A percentile compares a stretch with the other conserved stretches of the same genome.
Evolutionary conservation across 225 moss, liverwort and hornwort genomes (phyloP).

Genomic region (Physcomitrium patens): DNA sequence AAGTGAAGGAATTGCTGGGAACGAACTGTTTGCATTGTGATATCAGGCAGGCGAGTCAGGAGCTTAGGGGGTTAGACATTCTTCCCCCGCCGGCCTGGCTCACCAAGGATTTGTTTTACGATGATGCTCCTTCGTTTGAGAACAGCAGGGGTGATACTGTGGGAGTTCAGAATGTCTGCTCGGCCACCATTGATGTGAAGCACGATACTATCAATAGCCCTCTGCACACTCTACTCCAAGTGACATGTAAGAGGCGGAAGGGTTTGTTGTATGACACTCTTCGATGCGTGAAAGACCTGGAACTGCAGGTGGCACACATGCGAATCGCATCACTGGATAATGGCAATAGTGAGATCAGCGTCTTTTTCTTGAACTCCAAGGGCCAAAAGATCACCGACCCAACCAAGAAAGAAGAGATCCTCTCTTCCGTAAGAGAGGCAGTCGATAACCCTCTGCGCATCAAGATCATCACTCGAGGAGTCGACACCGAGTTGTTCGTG

Average conservation of each 20-base stretch:
- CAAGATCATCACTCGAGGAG: slow-evolving; percentile 53
- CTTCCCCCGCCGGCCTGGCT: slow-evolving; percentile 56
- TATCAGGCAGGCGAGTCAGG: slow-evolving; percentile 44
- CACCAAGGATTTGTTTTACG: slow-evolving; percentile 59
- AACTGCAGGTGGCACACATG: slow-evolving; percentile 69
- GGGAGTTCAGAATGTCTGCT: neutral
- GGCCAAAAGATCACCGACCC: slow-evolving; percentile 51
- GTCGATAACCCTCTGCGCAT: slow-evolving; percentile 65
- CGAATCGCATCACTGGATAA: slow-evolving; percentile 55
- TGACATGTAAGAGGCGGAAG: slow-evolving; percentile 65
- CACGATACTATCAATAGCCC: slow-evolving; percentile 51
- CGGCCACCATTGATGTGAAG: slow-evolving; percentile 28
- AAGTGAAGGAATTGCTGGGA: slow-evolving; percentile 58
- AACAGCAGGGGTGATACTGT: slow-evolving; percentile 3
- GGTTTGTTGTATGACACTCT: slow-evolving; percentile 76
- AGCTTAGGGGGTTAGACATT: slow-evolving; percentile 47
- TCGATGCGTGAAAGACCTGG: slow-evolving; percentile 68
- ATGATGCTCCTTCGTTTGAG: slow-evolving; percentile 31
- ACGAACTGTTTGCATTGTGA: slow-evolving; percentile 50
- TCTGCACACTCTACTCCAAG: slow-evolving; percentile 67
- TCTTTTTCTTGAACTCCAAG: slow-evolving; percentile 50
- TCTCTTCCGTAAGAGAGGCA: slow-evolving; percentile 41
- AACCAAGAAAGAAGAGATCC: slow-evolving; percentile 35
- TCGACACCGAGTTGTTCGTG: slow-evolving; percentile 67
- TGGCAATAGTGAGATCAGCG: slow-evolving; percentile 52